These are phyloP conservation scores for Saprolegnia parasitica DNA, from an alignment of 352 stramenopile genomes.

Conservation along the genomic window DNA sequence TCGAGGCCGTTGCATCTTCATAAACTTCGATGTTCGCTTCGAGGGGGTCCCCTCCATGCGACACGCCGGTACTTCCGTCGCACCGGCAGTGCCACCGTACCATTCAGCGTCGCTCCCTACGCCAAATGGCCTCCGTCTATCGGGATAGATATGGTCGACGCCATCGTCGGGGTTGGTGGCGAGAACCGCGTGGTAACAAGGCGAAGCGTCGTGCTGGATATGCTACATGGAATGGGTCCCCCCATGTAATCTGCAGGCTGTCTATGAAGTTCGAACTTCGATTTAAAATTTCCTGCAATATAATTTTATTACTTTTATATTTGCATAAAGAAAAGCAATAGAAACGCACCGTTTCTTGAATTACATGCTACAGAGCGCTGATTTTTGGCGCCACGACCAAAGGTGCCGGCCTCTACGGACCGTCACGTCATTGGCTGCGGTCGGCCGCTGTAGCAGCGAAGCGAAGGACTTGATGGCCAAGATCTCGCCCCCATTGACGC, in stretches of 20 bases:
- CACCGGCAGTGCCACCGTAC: background rate
- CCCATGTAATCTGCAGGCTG: background rate
- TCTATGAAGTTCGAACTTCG: conserved; percentile 3
- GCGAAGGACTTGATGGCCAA: no score
- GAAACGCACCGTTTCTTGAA: background rate
- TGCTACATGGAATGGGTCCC: background rate
- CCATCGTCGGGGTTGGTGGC: background rate
- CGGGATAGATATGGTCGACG: no score
- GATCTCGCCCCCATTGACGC: no score
- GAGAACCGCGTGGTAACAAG: background rate
- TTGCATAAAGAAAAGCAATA: background rate
- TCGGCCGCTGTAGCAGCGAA: no score
- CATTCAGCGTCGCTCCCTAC: background rate
- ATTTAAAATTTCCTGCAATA: background rate
- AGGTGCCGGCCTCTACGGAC: background rate
- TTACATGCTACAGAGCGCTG: background rate
- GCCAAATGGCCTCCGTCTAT: no score
- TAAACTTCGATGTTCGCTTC: background rate
- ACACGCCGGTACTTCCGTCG: background rate
- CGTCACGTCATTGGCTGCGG: no score
- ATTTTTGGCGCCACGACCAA: background rate
- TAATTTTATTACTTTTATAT: background rate
- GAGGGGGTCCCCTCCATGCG: background rate
- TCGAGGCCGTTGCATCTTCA: background rate
- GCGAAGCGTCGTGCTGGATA: background rate